phyloP scores from a whole-genome alignment of 306 rosid genomes.

The Echinosophora koreensis region DNA sequence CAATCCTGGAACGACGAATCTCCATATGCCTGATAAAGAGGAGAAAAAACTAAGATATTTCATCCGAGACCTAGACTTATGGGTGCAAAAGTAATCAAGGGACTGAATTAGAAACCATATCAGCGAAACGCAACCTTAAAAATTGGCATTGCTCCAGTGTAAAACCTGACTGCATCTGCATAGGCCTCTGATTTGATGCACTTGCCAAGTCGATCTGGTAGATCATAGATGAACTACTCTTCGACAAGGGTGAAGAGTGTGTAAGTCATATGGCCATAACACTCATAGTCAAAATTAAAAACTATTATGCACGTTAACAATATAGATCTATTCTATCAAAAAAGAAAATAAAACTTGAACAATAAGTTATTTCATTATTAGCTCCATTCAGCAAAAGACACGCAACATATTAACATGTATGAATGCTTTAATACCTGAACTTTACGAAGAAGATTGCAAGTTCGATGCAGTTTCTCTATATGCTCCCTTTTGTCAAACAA shows the following conservation, averaged over 20 bases:
- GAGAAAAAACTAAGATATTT: conserved; percentile 35
- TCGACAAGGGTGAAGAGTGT: conserved; percentile 45
- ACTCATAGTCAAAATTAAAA: conserved; percentile 1
- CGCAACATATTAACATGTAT: background rate
- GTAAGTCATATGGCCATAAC: conserved; percentile 39
- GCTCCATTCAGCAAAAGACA: conserved; percentile 29
- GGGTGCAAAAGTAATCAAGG: conserved; percentile 29
- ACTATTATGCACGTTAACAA: background rate
- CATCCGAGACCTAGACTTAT: conserved; percentile 32
- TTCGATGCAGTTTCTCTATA: conserved; percentile 83
- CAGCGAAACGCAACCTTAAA: conserved; percentile 68
- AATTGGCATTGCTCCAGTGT: conserved; percentile 93
- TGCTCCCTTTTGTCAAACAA: conserved; percentile 89
- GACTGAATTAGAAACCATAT: conserved; percentile 41
- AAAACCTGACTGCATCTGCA: conserved; percentile 90
- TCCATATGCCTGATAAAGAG: conserved; percentile 76
- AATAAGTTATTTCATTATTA: conserved; percentile 13
- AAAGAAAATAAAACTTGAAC: background rate
- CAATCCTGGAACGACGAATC: conserved; percentile 91
- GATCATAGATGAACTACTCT: conserved; percentile 91
- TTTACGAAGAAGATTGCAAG: conserved; percentile 91
- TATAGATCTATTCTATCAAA: background rate
- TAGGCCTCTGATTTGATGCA: conserved; percentile 89
- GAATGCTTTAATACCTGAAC: conserved; percentile 71
- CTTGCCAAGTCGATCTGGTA: conserved; percentile 89